These are phyloP conservation scores for Scheffersomyces segobiensis DNA, from an alignment of 1,139 yeast species.

Conservation along the genomic window DNA sequence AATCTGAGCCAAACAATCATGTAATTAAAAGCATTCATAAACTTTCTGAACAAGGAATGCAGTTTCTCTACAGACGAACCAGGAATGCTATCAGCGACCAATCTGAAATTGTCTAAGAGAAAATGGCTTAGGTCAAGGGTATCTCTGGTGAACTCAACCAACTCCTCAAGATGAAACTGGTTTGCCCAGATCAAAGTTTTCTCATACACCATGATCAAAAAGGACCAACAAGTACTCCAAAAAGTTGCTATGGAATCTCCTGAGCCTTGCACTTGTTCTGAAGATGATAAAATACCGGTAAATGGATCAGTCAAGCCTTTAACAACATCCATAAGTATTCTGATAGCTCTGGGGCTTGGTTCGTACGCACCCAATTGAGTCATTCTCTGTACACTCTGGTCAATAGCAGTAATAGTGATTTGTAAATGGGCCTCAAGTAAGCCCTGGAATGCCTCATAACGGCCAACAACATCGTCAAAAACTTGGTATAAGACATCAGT, in stretches of 20 bases:
- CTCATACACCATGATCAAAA: slow-evolving; percentile 66
- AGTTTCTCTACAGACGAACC: slow-evolving; percentile 24
- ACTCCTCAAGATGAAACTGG: slow-evolving; percentile 52
- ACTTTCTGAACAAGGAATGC: slow-evolving; percentile 29
- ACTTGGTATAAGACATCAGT: slow-evolving; percentile 74
- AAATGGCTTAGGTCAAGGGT: slow-evolving; percentile 75
- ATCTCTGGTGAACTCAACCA: slow-evolving; percentile 84
- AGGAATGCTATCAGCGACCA: slow-evolving; percentile 37
- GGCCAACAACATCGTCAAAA: slow-evolving; percentile 57
- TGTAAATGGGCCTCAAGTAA: slow-evolving; percentile 47
- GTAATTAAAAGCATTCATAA: slow-evolving; percentile 54
- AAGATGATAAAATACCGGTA: slow-evolving; percentile 42
- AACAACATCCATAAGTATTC: slow-evolving; percentile 73
- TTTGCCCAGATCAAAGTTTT: slow-evolving; percentile 76
- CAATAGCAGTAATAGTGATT: slow-evolving; percentile 49
- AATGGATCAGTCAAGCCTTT: slow-evolving; percentile 67
- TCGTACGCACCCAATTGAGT: slow-evolving; percentile 57
- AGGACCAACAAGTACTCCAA: slow-evolving; percentile 75
- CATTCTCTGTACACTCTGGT: slow-evolving; percentile 45
- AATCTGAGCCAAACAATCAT: slow-evolving; percentile 79
- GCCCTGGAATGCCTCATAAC: slow-evolving; percentile 68
- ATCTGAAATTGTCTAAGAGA: slow-evolving; percentile 63
- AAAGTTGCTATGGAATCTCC: slow-evolving; percentile 30
- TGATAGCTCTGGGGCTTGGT: slow-evolving; percentile 74
- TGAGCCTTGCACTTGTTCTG: slow-evolving; percentile 8